phyloP scores from a whole-genome alignment of 1,284 basidiomycete species.

The Austropuccinia psidii region DNA sequence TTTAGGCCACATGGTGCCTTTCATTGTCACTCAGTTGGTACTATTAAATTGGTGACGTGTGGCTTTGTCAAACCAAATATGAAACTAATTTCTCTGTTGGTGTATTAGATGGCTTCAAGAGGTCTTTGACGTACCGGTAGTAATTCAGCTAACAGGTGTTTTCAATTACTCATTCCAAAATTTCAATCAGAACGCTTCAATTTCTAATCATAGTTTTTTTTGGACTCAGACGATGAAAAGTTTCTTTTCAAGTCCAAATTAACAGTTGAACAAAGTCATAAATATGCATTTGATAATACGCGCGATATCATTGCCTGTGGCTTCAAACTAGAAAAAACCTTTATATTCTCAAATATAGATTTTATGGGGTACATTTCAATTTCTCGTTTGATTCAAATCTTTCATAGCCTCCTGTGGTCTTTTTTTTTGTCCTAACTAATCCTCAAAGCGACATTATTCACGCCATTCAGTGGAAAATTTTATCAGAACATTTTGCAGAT shows the following conservation, averaged over 20 bases:
- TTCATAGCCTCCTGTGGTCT: neutral
- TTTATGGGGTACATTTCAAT: conserved; percentile 57
- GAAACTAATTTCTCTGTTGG: neutral
- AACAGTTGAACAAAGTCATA: conserved; percentile 78
- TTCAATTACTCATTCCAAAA: conserved; percentile 4
- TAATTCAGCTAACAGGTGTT: conserved; percentile 83
- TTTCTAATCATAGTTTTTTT: neutral
- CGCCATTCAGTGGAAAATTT: conserved; percentile 64
- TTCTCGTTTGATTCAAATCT: neutral
- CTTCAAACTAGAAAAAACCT: conserved; percentile 85
- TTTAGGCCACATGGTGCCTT: conserved; percentile 94
- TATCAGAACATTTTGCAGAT: conserved; percentile 92
- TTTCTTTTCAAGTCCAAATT: conserved; percentile 95
- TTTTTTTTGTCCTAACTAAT: neutral
- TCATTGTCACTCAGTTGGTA: conserved; percentile 87
- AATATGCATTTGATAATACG: conserved; percentile 78
- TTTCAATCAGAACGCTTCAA: neutral
- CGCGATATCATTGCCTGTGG: conserved; percentile 95
- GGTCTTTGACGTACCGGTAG: conserved; percentile 86
- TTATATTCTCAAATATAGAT: conserved; percentile 90
- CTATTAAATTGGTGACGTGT: neutral
- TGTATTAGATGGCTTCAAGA: conserved; percentile 80
- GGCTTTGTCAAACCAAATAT: too few relatives aligned
- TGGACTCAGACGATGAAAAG: conserved; percentile 77
- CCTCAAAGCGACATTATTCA: neutral